Base-by-base conservation (phyloP, 257 asterid species). In the Solanum raphanifolium region DNA sequence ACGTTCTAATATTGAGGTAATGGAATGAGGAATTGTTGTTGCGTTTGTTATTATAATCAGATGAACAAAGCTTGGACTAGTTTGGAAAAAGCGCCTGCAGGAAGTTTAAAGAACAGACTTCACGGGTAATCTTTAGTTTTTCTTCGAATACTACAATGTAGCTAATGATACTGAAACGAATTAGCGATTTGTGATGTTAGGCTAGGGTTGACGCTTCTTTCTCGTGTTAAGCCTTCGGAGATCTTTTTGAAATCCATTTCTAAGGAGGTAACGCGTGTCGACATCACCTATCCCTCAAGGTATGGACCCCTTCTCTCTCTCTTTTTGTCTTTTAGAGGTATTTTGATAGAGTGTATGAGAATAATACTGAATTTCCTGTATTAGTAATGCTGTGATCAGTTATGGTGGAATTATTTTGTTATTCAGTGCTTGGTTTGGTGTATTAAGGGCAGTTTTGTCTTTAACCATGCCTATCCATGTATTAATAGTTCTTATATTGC, bases 141-240 rank as follows among this genome's bases (percentile, higher is more conserved):
- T 88, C 34, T 73, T 72, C 7, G 65, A 82, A 38, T 81, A 81
- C 38, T 27, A 48, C 38, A 8, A 58, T 43, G 15, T 81, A 43
- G 65, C 10, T 4, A 20, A 48, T 29, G 25, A 29, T 82, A 5
- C 12, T 48, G 43, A 48, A 48, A 82, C 31, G 55, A 82, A 82
- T 31, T 48, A 55, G 2, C 23, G 86, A 62, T 52, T 88, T 73
- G 69, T 76, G 86, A 32, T 76, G 86, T 89, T 90, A 97, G 99
- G 91, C 87, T 97, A 85, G 99, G 99, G 58, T 36, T 97, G 94
- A 92, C 91, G 91, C 94, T 97, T 88, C 87, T 97, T 91, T 95
- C 99, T 13, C 92, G 98, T 32, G 98, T 97, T 79, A 97, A 94
- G 94, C 99, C 99, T 27, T 94, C 98, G 3, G 98, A 96, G 93